Percentiles rank a stretch among this genome's conserved stretches.
Conservation (phyloP, 768 basidiomycete genomes). For the Tylopilus plumbeoviolaceoides region DNA sequence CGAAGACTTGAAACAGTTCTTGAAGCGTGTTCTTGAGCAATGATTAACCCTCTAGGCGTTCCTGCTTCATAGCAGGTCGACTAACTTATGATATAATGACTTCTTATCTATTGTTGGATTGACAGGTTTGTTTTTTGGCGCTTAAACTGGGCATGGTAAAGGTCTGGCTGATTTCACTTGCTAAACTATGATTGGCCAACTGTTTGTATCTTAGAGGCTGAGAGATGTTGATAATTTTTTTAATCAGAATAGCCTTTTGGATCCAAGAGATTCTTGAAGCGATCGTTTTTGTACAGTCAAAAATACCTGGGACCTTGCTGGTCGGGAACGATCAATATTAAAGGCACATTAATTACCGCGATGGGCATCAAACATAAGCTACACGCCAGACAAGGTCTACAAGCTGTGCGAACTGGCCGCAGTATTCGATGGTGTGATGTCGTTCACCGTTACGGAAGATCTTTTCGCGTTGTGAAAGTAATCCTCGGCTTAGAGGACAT, state of each 20-base stretch:
- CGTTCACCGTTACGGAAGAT: background rate
- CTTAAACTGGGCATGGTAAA: background rate
- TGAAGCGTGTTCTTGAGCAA: conserved; percentile 53
- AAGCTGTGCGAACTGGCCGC: background rate
- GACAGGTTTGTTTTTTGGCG: background rate
- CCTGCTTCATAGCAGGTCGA: background rate
- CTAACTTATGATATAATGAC: background rate
- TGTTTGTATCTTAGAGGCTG: background rate
- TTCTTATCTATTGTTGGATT: background rate
- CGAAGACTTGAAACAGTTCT: conserved; percentile 65
- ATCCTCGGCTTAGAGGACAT: conserved; percentile 41
- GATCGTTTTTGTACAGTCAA: background rate
- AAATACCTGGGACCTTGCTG: background rate
- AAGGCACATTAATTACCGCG: background rate
- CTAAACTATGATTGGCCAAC: too few relatives aligned
- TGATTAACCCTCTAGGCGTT: conserved; percentile 3
- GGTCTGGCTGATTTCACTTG: too few relatives aligned
- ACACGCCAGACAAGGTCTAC: background rate
- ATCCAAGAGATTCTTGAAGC: background rate
- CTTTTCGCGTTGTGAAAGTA: background rate
- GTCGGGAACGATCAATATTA: background rate
- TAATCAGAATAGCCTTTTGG: background rate
- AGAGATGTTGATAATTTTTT: background rate
- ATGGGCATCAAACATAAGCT: background rate
- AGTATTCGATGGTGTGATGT: background rate